Evolutionary conservation across 2,329 filamentous ascomycete species (phyloP), one percentile per base, ranked within the genome.

Genomic region (Colletotrichum tamarilloi): DNA sequence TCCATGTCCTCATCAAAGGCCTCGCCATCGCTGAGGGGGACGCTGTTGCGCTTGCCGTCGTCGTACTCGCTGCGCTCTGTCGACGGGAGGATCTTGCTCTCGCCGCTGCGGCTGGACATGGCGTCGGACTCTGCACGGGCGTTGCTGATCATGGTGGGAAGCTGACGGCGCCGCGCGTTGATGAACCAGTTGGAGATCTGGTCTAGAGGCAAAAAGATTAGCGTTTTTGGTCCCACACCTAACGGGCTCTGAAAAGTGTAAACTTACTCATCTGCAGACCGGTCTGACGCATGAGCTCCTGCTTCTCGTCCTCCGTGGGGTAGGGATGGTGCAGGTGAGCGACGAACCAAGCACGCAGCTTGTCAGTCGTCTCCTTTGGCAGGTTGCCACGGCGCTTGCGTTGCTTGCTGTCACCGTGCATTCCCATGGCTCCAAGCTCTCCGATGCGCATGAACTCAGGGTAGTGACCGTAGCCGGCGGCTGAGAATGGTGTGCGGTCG

Each of bases 301-400:
- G 91, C 82, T 97, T 97, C 84, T 97, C 93, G 75, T 97, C 94
- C 81, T 75, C 74, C 38, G 74, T 95, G 1, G 95, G 95, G 80
- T 97, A 97, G 0, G 95, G 94, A 79, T 97, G 94, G 73, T 91
- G 87, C 8, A 95, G 82, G 81, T 97, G 93, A n/a, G 88, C 87
- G 64, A 92, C 83, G 76, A 97, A 95, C 95, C 95, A 98, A 0
- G 90, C 86, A 67, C 93, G 90, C 53, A 98, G 86, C 76, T 94
- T 92, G 79, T 95, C 93, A 0, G 95, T 98, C 0, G 94, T 94
- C 67, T 95, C 93, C 80, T 97, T 97, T n/a, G 95, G 95, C 3
- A 98, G 86, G 79, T 98, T 98, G 1, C 95, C 95, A 52, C 95
- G 89, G 65, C 95, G 88, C 80, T 91, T 92, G 38, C 90, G 84